Evolutionary conservation across 2,329 filamentous ascomycete species (phyloP).

Genomic region (Monosporascus sp.): DNA sequence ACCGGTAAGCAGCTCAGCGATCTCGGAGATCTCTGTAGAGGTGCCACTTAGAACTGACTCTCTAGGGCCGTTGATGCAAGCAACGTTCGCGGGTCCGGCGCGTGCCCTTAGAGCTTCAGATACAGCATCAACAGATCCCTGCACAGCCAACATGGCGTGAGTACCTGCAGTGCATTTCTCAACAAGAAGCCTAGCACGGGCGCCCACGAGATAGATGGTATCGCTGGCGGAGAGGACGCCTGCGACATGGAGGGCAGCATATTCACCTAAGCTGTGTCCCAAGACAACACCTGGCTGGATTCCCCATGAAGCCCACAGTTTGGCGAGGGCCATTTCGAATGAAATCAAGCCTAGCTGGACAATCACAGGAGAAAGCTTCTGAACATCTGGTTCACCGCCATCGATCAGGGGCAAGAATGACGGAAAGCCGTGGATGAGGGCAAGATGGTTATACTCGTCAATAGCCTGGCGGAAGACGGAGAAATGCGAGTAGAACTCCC

Average conservation of each 20-base stretch:
- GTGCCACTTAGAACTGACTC: slow-evolving; percentile 68
- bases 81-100: slow-evolving; percentile 41
- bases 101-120: slow-evolving; percentile 44
- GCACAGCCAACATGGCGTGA: slow-evolving; percentile 53
- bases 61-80: slow-evolving; percentile 71
- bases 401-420: slow-evolving; percentile 50
- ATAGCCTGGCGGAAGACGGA: slow-evolving; percentile 47
- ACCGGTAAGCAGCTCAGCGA: slow-evolving; percentile 36
- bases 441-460: slow-evolving; percentile 52
- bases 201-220: slow-evolving; percentile 66
- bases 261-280: slow-evolving; percentile 66
- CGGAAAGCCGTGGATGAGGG: slow-evolving; percentile 48
- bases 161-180: slow-evolving; percentile 61
- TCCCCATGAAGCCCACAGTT: slow-evolving; percentile 53
- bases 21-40: slow-evolving; percentile 34
- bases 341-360: slow-evolving; percentile 51
- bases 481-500: slow-evolving; percentile 44
- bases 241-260: slow-evolving; percentile 66
- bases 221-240: slow-evolving; percentile 68
- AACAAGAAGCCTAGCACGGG: slow-evolving; percentile 60
- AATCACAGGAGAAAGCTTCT: slow-evolving; percentile 43
- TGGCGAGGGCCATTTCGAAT: slow-evolving; percentile 53
- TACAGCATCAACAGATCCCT: slow-evolving; percentile 46
- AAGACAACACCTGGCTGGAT: slow-evolving; percentile 50
- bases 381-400: slow-evolving; percentile 38